phyloP scores from a whole-genome alignment of 345 rosid genomes.

The Eucalyptus urophylla region DNA sequence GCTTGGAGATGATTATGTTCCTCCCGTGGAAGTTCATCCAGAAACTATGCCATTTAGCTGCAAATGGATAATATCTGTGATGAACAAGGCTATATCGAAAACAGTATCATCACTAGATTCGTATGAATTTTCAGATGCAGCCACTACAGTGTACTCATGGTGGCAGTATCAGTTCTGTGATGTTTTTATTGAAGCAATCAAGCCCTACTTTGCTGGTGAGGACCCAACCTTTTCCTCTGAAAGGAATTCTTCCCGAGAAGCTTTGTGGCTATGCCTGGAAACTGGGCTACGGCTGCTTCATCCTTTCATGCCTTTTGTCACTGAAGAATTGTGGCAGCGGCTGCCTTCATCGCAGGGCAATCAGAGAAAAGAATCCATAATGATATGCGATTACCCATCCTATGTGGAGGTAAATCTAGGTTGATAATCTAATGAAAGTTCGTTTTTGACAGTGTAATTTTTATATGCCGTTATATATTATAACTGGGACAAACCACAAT shows the following conservation, averaged over 20 bases:
- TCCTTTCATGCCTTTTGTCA: slow-evolving; percentile 93
- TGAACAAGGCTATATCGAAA: slow-evolving; percentile 59
- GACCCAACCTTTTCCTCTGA: slow-evolving; percentile 42
- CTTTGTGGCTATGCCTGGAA: slow-evolving; percentile 79
- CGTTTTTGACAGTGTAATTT: neutral
- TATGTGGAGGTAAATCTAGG: slow-evolving; percentile 33
- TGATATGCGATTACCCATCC: slow-evolving; percentile 75
- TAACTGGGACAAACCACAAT: neutral
- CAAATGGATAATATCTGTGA: slow-evolving; percentile 80
- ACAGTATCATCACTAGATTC: slow-evolving; percentile 47
- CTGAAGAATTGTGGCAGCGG: slow-evolving; percentile 96
- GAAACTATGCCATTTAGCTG: slow-evolving; percentile 68
- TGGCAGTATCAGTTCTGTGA: slow-evolving; percentile 98
- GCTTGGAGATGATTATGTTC: slow-evolving; percentile 57
- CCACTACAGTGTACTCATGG: slow-evolving; percentile 77
- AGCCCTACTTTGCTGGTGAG: slow-evolving; percentile 69
- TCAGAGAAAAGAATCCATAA: slow-evolving; percentile 54
- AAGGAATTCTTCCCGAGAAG: slow-evolving; percentile 49
- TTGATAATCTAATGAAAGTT: neutral
- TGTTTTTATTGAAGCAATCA: slow-evolving; percentile 83
- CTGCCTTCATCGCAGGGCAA: slow-evolving; percentile 40
- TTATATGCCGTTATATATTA: neutral
- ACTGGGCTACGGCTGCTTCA: slow-evolving; percentile 85
- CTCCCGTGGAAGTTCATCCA: slow-evolving; percentile 26
- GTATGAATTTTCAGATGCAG: slow-evolving; percentile 73